Evolutionary conservation across 495 filamentous ascomycete genomes (phyloP), one percentile per base, ranked within the genome.

Genomic region (Hypoxylon lienhwacheense): DNA sequence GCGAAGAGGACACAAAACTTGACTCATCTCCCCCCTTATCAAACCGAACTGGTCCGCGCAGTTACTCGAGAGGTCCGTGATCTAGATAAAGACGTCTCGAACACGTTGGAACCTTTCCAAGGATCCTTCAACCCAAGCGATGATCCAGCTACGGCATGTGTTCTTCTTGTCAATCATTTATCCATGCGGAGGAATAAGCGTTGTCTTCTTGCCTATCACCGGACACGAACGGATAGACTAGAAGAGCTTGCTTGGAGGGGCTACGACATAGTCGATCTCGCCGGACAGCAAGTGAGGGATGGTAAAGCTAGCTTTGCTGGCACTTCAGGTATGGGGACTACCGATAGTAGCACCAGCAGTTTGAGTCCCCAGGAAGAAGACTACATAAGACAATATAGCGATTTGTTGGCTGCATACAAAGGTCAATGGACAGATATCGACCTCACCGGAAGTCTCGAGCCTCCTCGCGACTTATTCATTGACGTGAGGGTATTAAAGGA

Each of bases 341-440:
- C 72, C 12, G 68, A 72, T 43, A 71, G 70, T 25, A 67, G 68
- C 8, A 75, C 81, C 47, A 96, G 86, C 71, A 95, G 87, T 56
- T 73, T 99, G 43, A 96, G 91, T 67, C 92, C 95, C 1, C 93
- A 99, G 68, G 95, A 99, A 69, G 93, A 96, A 69, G 95, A 97
- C 66, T 97, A 97, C 69, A 86, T 95, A 29, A 78, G 92, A 44
- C 85, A 89, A 66, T 97, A 95, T 66, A 83, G 85, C 43, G 95
- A 99, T 65, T 80, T 99, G 64, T 74, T 99, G 33, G 90, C 93
- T 16, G 89, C 91, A 11, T 97, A 95, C 72, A 99, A 99, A 70
- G 95, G 95, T 0, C 91, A 96, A 61, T 99, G 93, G 92, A 97
- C 92, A 16, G 95, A 99, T 70, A 86, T 99, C 44, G 95, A 99